Evolutionary conservation across 2,329 filamentous ascomycete genomes (phyloP).

Genomic region (Corynespora cassiicola): DNA sequence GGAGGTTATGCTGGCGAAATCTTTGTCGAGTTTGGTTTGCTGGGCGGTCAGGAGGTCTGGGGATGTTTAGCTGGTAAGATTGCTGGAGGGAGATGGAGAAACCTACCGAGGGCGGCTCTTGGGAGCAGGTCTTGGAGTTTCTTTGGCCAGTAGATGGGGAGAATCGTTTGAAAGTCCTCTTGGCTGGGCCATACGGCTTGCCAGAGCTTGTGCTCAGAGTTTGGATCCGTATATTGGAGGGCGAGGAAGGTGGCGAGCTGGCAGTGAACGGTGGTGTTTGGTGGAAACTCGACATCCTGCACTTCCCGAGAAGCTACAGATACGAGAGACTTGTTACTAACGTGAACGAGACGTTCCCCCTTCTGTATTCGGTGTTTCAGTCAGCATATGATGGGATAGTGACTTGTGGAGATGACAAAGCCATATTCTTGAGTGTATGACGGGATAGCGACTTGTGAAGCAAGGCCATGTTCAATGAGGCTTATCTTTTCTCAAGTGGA

Average conservation of each 20-base stretch:
- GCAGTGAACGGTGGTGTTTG: conserved; percentile 69
- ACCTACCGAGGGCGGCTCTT: conserved; percentile 38
- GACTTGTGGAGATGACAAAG: no score
- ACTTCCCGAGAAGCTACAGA: conserved; percentile 66
- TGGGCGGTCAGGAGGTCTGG: conserved; percentile 62
- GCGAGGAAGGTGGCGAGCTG: conserved; percentile 74
- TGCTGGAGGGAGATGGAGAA: not conserved
- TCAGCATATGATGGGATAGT: no score
- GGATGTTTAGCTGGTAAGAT: conserved; percentile 4
- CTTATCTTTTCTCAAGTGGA: no score
- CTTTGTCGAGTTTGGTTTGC: conserved; percentile 56
- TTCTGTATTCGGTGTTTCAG: no score
- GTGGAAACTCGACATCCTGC: conserved; percentile 55
- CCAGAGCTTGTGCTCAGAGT: conserved; percentile 63
- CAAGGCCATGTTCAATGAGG: not conserved
- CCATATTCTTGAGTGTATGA: no score
- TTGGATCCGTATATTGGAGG: conserved; percentile 48
- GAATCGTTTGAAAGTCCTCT: conserved; percentile 63
- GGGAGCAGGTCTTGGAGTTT: conserved; percentile 49
- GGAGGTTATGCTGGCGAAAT: conserved; percentile 55
- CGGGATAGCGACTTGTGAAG: not conserved
- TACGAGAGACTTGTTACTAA: conserved; percentile 69
- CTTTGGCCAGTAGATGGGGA: conserved; percentile 64
- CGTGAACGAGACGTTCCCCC: conserved; percentile 67
- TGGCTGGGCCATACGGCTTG: conserved; percentile 70